Percentiles rank a stretch among this genome's conserved stretches.
These are phyloP conservation scores for Colletotrichum cereale DNA, from an alignment of 2,329 filamentous ascomycete species.

Conservation along the genomic window DNA sequence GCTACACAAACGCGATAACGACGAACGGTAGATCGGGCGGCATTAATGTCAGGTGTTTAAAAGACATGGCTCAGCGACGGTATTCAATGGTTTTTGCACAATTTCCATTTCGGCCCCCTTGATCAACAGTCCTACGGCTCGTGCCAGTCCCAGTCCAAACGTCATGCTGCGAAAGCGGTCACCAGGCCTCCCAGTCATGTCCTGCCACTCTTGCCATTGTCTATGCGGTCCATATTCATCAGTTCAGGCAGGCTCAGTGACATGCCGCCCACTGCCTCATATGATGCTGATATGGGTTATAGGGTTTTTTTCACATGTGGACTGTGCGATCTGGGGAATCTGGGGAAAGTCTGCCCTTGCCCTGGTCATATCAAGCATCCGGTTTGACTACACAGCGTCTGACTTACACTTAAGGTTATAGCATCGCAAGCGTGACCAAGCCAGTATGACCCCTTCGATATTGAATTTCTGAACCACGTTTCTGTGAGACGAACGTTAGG, in stretches of 20 bases:
- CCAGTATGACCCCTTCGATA: background rate
- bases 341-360: slow-evolving; percentile 22
- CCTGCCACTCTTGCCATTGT: background rate
- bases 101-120: slow-evolving; percentile 14
- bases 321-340: slow-evolving; percentile 13
- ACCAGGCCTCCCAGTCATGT: background rate
- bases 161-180: slow-evolving; percentile 8
- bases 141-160: slow-evolving; percentile 6
- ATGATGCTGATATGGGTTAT: background rate
- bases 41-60: slow-evolving; percentile 41
- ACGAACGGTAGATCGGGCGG: slow-evolving; percentile 40
- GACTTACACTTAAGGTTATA: background rate
- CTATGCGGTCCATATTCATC: background rate
- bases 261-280: background rate
- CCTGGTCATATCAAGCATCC: background rate
- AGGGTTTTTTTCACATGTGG: background rate
- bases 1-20: slow-evolving; percentile 40
- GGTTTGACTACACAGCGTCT: background rate
- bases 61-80: slow-evolving; percentile 40
- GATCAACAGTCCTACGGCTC: background rate
- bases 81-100: slow-evolving; percentile 40
- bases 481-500: background rate
- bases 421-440: background rate
- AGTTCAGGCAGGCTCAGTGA: slow-evolving; percentile 1
- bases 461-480: background rate